A percentile compares a stretch with the other conserved stretches of the same genome.
Evolutionary conservation across 192 early-diverging fungal genomes (phyloP).

Genomic region (Mortierella antarctica): DNA sequence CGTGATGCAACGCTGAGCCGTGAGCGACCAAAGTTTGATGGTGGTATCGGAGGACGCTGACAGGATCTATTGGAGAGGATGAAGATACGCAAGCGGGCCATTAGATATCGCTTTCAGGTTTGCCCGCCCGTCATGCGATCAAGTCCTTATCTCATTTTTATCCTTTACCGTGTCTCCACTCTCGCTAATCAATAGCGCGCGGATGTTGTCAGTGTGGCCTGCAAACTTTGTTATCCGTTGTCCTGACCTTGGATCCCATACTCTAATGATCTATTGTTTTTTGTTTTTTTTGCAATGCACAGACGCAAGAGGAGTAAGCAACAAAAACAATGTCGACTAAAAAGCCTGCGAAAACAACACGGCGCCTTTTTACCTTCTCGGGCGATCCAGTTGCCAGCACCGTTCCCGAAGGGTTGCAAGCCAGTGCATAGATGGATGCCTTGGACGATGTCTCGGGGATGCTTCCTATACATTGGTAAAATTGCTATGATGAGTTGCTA

Average conservation of each 20-base stretch:
- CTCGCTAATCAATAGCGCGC: slow-evolving; percentile 85
- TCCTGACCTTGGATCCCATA: slow-evolving; percentile 89
- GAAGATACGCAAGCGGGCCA: neutral
- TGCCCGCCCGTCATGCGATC: neutral
- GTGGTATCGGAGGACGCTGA: slow-evolving; percentile 95
- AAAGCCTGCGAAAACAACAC: neutral
- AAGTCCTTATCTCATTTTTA: neutral
- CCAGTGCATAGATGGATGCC: slow-evolving; percentile 90
- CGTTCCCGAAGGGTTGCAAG: slow-evolving; percentile 80
- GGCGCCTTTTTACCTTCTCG: slow-evolving; percentile 71
- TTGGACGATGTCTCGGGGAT: slow-evolving; percentile 66
- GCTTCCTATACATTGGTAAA: slow-evolving; percentile 21
- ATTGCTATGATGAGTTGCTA: neutral
- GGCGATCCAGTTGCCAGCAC: slow-evolving; percentile 92
- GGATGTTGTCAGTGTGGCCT: slow-evolving; percentile 97
- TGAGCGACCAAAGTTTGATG: slow-evolving; percentile 97
- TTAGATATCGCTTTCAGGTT: neutral
- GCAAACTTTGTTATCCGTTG: slow-evolving; percentile 80
- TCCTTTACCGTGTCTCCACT: slow-evolving; percentile 82
- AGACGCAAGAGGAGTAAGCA: neutral
- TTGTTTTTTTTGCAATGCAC: neutral
- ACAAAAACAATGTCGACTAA: slow-evolving; percentile 1
- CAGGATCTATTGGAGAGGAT: slow-evolving; percentile 68
- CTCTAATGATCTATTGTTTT: slow-evolving; percentile 70
- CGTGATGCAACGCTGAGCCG: slow-evolving; percentile 85